phyloP scores from a whole-genome alignment of 192 early-diverging fungal species.

The Podila epicladia region DNA sequence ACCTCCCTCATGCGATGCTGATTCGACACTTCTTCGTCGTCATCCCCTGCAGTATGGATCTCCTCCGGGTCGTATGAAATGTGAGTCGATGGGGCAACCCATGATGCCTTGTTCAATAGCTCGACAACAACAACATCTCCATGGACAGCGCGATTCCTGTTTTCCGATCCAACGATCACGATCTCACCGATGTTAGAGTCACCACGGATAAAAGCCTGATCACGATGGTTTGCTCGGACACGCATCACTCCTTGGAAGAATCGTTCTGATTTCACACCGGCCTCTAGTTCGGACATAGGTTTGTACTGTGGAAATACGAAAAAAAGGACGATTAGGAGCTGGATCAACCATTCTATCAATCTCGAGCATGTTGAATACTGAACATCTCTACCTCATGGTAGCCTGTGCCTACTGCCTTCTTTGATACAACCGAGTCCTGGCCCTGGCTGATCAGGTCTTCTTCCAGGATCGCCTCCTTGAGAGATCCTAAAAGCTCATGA shows the following conservation, averaged over 20 bases:
- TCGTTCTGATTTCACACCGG: conserved; percentile 59
- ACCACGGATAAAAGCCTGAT: conserved; percentile 59
- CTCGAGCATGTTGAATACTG: not conserved
- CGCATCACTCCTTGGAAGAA: conserved; percentile 57
- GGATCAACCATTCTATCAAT: not conserved
- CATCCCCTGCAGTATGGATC: conserved; percentile 32
- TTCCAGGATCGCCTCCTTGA: conserved; percentile 65
- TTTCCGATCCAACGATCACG: conserved; percentile 67
- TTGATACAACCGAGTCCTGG: not conserved
- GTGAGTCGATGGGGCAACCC: conserved; percentile 54
- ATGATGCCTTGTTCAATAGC: conserved; percentile 57
- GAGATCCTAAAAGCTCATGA: conserved; percentile 53
- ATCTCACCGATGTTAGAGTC: conserved; percentile 61
- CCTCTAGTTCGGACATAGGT: conserved; percentile 58
- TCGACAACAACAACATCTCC: conserved; percentile 77
- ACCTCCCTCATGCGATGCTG: conserved; percentile 24
- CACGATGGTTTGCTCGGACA: conserved; percentile 52
- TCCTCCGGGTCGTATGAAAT: conserved; percentile 55
- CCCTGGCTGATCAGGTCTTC: conserved; percentile 47
- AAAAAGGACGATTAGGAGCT: not conserved
- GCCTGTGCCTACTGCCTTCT: conserved; percentile 23
- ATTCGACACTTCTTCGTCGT: conserved; percentile 15
- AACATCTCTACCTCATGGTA: conserved; percentile 33
- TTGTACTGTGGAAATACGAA: conserved; percentile 51
- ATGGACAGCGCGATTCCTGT: conserved; percentile 63